Base-by-base conservation (phyloP, 1,284 basidiomycete genomes). In the Grifola frondosa region DNA sequence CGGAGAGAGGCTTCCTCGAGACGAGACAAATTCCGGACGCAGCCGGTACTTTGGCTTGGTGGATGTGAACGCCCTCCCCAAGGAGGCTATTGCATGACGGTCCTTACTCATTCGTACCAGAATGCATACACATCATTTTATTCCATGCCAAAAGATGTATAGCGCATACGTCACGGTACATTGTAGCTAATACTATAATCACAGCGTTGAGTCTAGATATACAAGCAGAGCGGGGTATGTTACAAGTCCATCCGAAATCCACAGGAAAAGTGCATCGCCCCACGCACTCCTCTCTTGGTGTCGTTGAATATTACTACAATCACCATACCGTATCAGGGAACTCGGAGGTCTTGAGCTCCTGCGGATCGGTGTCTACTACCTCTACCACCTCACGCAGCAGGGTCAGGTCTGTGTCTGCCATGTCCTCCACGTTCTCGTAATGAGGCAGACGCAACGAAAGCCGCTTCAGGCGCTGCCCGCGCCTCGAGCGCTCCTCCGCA, bases 1-100 rank as follows among this genome's bases (percentile, higher is more conserved):
- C 39, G 86, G 87, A 30, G 92, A 97, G 59, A 80, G 76, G 51
- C 75, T 97, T 20, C 94, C 94, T 9, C 77, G 93, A 44, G 84
- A 96, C 59, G 84, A 90, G 62, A 65, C 69, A 3, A 60, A 63
- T 1, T 66, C 73, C 13, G 94, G 94, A 15, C 80, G 90, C 38
- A 89, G 85, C 66, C 78, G 90, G 25, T 81, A 76, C 64, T 89
- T 86, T 62, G 87, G 80, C 11, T 71, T 86, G 35, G 82, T 88
- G 32, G 74, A 91, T 56, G 67, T 86, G 50, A 62, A 60, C 28
- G 46, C 46, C 6, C 45, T 45, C 6, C 37, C 40, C 31, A 46
- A 44, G 16, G 44, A 50, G 36, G 21, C 40, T n/a, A 22, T 44
- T 23, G 30, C 40, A 32, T n/a, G n/a, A n/a, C n/a, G n/a, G n/a